These are phyloP conservation scores for Calocera cornea DNA, from an alignment of 768 basidiomycete species.

Conservation along the genomic window DNA sequence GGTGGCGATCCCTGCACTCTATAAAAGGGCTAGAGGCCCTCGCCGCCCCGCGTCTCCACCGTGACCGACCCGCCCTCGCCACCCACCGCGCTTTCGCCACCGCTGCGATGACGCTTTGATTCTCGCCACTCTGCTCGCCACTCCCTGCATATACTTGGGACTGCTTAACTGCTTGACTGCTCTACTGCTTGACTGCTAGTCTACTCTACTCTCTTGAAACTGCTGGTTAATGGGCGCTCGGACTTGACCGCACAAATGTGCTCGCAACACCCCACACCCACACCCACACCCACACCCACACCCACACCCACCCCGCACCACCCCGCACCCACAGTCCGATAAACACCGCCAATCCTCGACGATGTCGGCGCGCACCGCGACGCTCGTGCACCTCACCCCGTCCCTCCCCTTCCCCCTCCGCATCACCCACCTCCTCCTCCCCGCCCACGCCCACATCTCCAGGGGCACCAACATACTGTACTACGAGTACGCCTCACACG, in stretches of 20 bases:
- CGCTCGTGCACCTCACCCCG: slow-evolving; percentile 61
- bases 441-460: slow-evolving; percentile 33
- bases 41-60: no score
- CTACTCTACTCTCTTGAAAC: background rate
- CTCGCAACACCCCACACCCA: background rate
- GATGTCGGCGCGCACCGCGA: slow-evolving; percentile 22
- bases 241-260: background rate
- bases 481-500: slow-evolving; percentile 60
- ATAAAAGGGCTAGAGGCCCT: no score
- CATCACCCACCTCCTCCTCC: slow-evolving; percentile 52
- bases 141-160: no score
- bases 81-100: no score
- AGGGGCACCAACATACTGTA: slow-evolving; percentile 71
- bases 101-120: no score
- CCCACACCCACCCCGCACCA: background rate
- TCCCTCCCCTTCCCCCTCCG: slow-evolving; percentile 80
- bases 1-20: no score
- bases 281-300: background rate
- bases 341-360: background rate
- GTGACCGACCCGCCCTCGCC: no score
- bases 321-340: background rate
- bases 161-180: background rate
- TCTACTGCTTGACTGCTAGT: background rate
- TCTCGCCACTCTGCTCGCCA: no score
- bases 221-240: background rate